Percentiles rank a stretch among this genome's conserved stretches.
phyloP scores from a whole-genome alignment of 352 stramenopile species.

The Phytophthora cactorum region DNA sequence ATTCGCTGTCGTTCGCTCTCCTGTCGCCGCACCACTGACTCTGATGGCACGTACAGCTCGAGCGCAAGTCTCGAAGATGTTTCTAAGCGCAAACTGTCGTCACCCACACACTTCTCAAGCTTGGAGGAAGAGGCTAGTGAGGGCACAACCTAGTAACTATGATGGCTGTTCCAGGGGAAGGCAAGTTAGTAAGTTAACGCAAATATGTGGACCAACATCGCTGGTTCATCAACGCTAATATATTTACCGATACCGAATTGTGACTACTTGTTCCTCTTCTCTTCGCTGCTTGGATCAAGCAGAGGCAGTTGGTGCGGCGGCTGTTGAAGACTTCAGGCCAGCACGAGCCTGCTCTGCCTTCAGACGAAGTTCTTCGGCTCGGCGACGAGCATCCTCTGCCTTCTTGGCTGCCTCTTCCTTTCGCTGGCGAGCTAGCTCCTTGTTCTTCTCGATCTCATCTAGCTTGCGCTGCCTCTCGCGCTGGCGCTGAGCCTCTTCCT shows the following conservation, averaged over 20 bases:
- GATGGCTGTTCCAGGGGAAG: constrained; percentile 7
- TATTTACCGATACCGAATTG: constrained; percentile 24
- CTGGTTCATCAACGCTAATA: constrained; percentile 27
- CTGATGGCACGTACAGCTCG: constrained; percentile 62
- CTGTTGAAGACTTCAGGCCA: constrained; percentile 27
- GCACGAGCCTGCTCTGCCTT: constrained; percentile 60
- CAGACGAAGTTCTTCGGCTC: constrained; percentile 59
- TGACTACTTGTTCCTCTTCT: constrained; percentile 6
- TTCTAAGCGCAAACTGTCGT: constrained; percentile 30
- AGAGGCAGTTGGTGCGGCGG: constrained; percentile 23
- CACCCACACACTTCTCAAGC: constrained; percentile 24
- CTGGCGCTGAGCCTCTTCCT: constrained; percentile 66
- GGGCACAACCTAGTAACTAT: constrained; percentile 2
- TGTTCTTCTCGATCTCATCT: constrained; percentile 58
- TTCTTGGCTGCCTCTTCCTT: constrained; percentile 59
- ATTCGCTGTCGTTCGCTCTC: constrained; percentile 51
- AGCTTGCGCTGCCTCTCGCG: constrained; percentile 49
- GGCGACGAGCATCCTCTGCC: constrained; percentile 56
- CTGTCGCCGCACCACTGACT: constrained; percentile 44
- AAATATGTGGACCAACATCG: constrained; percentile 2
- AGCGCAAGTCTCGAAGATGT: constrained; percentile 65
- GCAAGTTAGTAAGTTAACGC: constrained; percentile 27
- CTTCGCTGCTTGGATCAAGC: constrained; percentile 8
- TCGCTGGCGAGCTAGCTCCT: constrained; percentile 44
- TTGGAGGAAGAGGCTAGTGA: constrained; percentile 21